Conservation (phyloP, 2,329 filamentous ascomycete genomes). For the Plectosphaerella cucumerina region DNA sequence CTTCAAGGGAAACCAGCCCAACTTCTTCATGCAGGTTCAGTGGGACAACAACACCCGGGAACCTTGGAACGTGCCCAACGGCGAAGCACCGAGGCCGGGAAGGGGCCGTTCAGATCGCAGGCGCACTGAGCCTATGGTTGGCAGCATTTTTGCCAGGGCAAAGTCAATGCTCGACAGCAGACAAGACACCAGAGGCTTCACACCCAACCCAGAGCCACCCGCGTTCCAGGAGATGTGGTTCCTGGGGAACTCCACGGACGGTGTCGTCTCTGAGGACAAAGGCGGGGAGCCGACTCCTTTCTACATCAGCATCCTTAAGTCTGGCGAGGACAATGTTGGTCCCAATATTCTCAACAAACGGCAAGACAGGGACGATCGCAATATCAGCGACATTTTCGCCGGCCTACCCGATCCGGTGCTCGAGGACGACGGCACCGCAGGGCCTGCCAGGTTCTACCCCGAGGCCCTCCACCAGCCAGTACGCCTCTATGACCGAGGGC, state of each 20-base stretch:
- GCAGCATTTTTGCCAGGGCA: constrained; percentile 10
- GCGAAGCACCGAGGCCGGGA: constrained; percentile 23
- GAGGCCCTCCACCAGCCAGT: constrained; percentile 71
- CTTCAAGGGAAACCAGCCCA: constrained; percentile 65
- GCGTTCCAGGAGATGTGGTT: constrained; percentile 71
- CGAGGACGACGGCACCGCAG: constrained; percentile 66
- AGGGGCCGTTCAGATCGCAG: constrained; percentile 14
- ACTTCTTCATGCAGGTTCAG: constrained; percentile 76
- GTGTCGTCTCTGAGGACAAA: constrained; percentile 60
- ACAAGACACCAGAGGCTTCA: constrained; percentile 28
- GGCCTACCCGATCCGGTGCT: constrained; percentile 59
- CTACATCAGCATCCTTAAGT: constrained; percentile 69
- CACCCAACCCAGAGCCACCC: constrained; percentile 53
- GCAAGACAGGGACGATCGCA: constrained; percentile 17
- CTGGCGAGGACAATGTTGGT: constrained; percentile 29
- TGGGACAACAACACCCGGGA: constrained; percentile 57
- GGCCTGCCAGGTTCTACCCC: constrained; percentile 68
- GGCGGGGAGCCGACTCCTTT: constrained; percentile 86
- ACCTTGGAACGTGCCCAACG: constrained; percentile 44
- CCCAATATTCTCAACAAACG: constrained; percentile 20
- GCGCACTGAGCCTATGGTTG: not conserved
- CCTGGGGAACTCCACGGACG: constrained; percentile 81
- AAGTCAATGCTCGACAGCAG: constrained; percentile 8
- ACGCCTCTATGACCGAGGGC: constrained; percentile 77
- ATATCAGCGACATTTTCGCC: not conserved